phyloP scores from a whole-genome alignment of 73 alveolate species.

The Tetrahymena elliotti region DNA sequence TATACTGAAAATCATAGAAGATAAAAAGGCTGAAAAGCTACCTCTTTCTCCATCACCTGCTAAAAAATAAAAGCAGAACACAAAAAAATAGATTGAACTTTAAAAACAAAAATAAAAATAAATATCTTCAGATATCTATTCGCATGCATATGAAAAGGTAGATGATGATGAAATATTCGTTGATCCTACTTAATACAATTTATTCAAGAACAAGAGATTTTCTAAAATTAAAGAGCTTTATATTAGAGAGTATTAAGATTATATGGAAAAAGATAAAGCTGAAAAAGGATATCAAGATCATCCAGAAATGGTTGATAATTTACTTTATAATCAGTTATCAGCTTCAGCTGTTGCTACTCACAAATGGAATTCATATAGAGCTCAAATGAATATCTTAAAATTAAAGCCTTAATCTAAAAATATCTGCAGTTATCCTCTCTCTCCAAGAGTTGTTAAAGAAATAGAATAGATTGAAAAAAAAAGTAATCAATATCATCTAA shows the following conservation, averaged over 20 bases:
- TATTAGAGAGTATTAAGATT: neutral
- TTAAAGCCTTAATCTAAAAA: neutral
- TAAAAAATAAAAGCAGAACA: neutral
- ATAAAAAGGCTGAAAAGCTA: neutral
- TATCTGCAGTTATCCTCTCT: neutral
- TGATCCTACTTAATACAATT: neutral
- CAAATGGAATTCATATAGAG: neutral
- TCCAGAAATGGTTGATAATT: neutral
- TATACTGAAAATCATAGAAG: neutral
- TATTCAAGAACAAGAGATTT: neutral
- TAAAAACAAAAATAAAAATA: neutral
- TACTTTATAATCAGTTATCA: neutral
- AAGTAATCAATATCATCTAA: neutral
- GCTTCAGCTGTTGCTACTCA: neutral
- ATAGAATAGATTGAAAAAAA: neutral
- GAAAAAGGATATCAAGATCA: neutral
- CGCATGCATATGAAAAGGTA: neutral
- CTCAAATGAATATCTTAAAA: neutral
- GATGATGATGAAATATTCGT: neutral
- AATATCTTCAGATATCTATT: neutral
- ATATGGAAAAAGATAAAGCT: neutral
- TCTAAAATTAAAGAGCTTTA: neutral
- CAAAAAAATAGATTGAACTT: neutral
- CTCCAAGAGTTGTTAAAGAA: neutral
- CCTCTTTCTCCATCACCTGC: neutral